A percentile compares a stretch with the other conserved stretches of the same genome.
Conservation (phyloP, 192 early-diverging fungal genomes). For the Dissophora globulifera region DNA sequence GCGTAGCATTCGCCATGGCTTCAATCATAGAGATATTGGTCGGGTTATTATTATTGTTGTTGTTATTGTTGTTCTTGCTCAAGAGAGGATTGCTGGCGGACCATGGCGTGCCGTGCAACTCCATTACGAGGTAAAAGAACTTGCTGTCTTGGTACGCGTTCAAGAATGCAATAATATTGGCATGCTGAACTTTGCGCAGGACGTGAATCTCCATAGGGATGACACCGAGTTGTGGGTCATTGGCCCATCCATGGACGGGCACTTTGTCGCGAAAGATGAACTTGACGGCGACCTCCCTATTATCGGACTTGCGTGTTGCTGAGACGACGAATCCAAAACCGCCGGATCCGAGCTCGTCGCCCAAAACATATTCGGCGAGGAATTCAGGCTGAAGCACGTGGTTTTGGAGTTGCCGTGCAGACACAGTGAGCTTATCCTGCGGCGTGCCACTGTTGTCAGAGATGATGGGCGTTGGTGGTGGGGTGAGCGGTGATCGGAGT, state of each 20-base stretch:
- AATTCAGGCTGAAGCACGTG: slow-evolving; percentile 61
- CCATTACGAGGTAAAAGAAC: slow-evolving; percentile 74
- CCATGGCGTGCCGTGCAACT: slow-evolving; percentile 73
- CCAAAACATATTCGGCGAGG: slow-evolving; percentile 56
- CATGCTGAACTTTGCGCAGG: slow-evolving; percentile 67
- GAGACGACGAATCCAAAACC: slow-evolving; percentile 84
- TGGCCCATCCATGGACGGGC: slow-evolving; percentile 62
- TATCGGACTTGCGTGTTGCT: slow-evolving; percentile 59
- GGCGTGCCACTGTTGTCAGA: slow-evolving; percentile 11
- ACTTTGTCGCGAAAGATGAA: slow-evolving; percentile 70
- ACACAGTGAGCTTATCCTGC: slow-evolving; percentile 45
- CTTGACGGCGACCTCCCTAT: slow-evolving; percentile 73
- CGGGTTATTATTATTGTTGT: slow-evolving; percentile 14
- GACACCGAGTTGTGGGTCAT: slow-evolving; percentile 61
- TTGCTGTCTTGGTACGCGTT: slow-evolving; percentile 65
- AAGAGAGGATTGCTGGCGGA: slow-evolving; percentile 44
- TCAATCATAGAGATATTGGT: slow-evolving; percentile 40
- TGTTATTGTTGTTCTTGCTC: slow-evolving; percentile 20
- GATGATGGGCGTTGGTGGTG: slow-evolving; percentile 45
- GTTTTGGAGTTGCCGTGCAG: slow-evolving; percentile 53
- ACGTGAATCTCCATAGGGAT: slow-evolving; percentile 73
- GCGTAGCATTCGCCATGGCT: slow-evolving; percentile 38
- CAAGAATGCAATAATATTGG: slow-evolving; percentile 62
- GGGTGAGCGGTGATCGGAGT: slow-evolving; percentile 36
- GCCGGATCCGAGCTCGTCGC: slow-evolving; percentile 76